Conservation (phyloP, 2,329 filamentous ascomycete species). For the Furcasterigmium sp. region DNA sequence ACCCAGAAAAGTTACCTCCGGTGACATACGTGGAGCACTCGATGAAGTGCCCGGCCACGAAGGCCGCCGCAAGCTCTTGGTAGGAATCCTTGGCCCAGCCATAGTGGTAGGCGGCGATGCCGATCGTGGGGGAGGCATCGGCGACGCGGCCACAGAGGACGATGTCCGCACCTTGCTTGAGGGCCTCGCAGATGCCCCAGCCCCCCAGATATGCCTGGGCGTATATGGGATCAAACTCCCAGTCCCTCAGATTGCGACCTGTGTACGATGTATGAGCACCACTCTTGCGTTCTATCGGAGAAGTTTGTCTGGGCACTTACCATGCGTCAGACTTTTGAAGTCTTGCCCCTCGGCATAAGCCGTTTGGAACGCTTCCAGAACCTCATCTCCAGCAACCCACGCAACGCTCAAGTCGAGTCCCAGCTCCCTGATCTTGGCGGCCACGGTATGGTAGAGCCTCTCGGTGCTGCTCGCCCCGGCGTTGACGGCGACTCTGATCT, state of each 20-base stretch:
- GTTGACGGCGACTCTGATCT: slow-evolving; percentile 32
- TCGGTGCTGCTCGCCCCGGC: slow-evolving; percentile 32
- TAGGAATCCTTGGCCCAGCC: slow-evolving; percentile 37
- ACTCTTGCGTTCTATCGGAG: background rate
- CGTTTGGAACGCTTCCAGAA: slow-evolving; percentile 18
- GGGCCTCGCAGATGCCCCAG: slow-evolving; percentile 33
- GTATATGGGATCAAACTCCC: slow-evolving; percentile 14
- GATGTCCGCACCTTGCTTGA: slow-evolving; percentile 34
- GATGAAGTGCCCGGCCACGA: slow-evolving; percentile 43
- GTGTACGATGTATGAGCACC: background rate
- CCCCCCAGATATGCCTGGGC: slow-evolving; percentile 47
- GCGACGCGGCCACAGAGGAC: slow-evolving; percentile 37
- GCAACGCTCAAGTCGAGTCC: slow-evolving; percentile 26
- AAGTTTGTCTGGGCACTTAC: background rate
- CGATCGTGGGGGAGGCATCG: slow-evolving; percentile 43
- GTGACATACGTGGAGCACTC: slow-evolving; percentile 47
- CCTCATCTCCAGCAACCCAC: slow-evolving; percentile 32
- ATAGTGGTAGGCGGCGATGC: slow-evolving; percentile 46
- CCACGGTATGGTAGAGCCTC: slow-evolving; percentile 21
- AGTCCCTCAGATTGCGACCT: slow-evolving; percentile 6
- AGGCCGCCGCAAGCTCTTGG: slow-evolving; percentile 37
- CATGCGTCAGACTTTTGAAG: slow-evolving; percentile 7
- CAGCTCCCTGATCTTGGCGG: slow-evolving; percentile 20
- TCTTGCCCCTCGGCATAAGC: slow-evolving; percentile 2
- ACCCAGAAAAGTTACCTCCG: slow-evolving; percentile 46